phyloP scores from a whole-genome alignment of 257 asterid genomes.

The Fraxinus quadrangulata region DNA sequence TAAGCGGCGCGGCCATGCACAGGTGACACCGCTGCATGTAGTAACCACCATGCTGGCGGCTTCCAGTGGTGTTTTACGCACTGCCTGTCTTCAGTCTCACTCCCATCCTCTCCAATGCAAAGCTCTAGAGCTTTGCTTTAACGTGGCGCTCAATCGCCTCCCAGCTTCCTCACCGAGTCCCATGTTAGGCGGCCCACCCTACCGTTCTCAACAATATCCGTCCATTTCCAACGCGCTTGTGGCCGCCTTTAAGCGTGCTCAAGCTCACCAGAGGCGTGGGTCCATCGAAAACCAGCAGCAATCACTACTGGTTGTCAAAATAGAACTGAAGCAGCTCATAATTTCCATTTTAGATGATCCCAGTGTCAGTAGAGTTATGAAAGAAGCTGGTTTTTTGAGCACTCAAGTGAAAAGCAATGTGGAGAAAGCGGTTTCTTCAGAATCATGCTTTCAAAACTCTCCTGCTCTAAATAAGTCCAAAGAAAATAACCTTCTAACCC shows the following conservation, averaged over 20 bases:
- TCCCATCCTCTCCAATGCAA: slow-evolving; percentile 91
- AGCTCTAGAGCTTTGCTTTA: slow-evolving; percentile 94
- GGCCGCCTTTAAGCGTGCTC: slow-evolving; percentile 96
- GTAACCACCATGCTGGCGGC: slow-evolving; percentile 77
- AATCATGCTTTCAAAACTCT: slow-evolving; percentile 33
- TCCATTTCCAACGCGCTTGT: slow-evolving; percentile 84
- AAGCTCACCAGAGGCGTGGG: slow-evolving; percentile 88
- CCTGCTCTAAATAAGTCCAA: slow-evolving; percentile 19
- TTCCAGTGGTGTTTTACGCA: slow-evolving; percentile 54
- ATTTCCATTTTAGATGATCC: slow-evolving; percentile 89
- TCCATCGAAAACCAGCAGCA: slow-evolving; percentile 64
- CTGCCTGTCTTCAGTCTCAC: slow-evolving; percentile 73
- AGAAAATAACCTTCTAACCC: slow-evolving; percentile 24
- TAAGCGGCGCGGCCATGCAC: slow-evolving; percentile 85
- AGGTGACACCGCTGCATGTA: slow-evolving; percentile 89
- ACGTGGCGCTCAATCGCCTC: slow-evolving; percentile 84
- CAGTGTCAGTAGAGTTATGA: slow-evolving; percentile 91
- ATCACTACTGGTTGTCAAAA: slow-evolving; percentile 58
- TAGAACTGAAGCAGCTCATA: slow-evolving; percentile 79
- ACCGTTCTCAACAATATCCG: slow-evolving; percentile 46
- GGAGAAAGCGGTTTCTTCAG: slow-evolving; percentile 55
- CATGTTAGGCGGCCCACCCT: slow-evolving; percentile 35
- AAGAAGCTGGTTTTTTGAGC: slow-evolving; percentile 86
- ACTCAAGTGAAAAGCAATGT: slow-evolving; percentile 74
- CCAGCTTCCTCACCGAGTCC: slow-evolving; percentile 60